Conservation (phyloP, 306 rosid species). For the Gynostemma pentaphyllum region DNA sequence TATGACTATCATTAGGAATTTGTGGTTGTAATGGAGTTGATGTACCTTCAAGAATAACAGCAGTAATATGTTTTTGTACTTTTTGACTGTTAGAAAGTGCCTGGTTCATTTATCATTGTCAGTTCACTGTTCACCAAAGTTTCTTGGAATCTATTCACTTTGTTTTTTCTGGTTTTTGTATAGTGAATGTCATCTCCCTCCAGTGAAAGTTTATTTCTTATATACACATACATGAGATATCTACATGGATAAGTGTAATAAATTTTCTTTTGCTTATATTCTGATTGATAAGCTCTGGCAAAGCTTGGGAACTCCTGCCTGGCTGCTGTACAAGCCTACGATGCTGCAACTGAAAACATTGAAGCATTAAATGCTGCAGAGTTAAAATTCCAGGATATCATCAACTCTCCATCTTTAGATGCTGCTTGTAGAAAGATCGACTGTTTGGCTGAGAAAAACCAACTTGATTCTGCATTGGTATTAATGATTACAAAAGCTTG, state of each 20-base stretch:
- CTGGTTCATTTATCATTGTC: neutral
- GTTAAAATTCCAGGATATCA: constrained; percentile 84
- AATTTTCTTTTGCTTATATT: neutral
- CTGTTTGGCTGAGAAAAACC: constrained; percentile 69
- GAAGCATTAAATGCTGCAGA: constrained; percentile 80
- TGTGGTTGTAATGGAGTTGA: neutral
- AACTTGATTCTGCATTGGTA: constrained; percentile 79
- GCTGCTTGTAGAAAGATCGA: constrained; percentile 94
- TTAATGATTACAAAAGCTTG: constrained; percentile 97
- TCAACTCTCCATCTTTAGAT: constrained; percentile 71
- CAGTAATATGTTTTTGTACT: neutral
- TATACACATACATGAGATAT: neutral
- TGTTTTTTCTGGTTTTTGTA: neutral
- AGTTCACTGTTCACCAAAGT: neutral
- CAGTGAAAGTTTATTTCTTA: neutral
- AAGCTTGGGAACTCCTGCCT: constrained; percentile 65
- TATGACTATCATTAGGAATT: neutral
- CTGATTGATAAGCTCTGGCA: constrained; percentile 38
- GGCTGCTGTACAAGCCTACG: constrained; percentile 79
- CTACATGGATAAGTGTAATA: neutral
- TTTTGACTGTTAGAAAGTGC: neutral
- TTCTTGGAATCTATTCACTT: neutral
- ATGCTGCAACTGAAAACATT: constrained; percentile 62
- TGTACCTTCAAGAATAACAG: neutral
- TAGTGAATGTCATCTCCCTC: neutral